These are phyloP conservation scores for Claviceps sp. DNA, from an alignment of 2,329 filamentous ascomycete genomes.

Conservation along the genomic window DNA sequence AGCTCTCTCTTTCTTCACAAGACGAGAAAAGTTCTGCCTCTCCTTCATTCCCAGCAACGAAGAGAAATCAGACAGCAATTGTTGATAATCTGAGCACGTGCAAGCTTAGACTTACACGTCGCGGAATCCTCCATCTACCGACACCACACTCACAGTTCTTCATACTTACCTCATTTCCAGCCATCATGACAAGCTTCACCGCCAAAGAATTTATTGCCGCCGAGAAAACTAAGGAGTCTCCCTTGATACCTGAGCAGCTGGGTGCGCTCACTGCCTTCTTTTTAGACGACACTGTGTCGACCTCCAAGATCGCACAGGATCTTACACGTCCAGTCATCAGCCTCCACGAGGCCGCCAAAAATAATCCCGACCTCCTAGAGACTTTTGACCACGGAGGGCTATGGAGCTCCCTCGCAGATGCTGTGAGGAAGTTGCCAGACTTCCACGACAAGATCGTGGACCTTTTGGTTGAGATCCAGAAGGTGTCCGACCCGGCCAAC, in stretches of 20 bases:
- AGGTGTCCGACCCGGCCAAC: not conserved
- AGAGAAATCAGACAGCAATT: not conserved
- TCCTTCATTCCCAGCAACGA: not conserved
- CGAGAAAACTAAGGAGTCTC: not conserved
- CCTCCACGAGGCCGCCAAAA: not conserved
- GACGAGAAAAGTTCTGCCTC: no score
- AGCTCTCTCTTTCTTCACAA: not conserved
- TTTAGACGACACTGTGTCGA: not conserved
- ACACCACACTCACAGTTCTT: not conserved
- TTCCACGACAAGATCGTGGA: not conserved
- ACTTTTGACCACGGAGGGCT: not conserved
- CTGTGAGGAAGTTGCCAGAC: not conserved
- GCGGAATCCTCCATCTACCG: not conserved
- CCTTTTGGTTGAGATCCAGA: slow-evolving; percentile 1
- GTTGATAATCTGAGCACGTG: not conserved
- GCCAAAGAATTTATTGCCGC: not conserved
- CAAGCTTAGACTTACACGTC: not conserved
- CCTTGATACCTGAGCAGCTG: not conserved
- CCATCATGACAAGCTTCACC: not conserved
- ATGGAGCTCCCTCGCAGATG: not conserved
- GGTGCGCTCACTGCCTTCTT: not conserved
- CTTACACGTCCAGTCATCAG: not conserved
- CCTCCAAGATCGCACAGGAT: not conserved
- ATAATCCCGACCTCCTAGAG: not conserved
- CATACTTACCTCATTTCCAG: not conserved